A percentile compares a stretch with the other conserved stretches of the same genome.
Conservation (phyloP, 2,329 filamentous ascomycete genomes). For the Neonectria sp. region DNA sequence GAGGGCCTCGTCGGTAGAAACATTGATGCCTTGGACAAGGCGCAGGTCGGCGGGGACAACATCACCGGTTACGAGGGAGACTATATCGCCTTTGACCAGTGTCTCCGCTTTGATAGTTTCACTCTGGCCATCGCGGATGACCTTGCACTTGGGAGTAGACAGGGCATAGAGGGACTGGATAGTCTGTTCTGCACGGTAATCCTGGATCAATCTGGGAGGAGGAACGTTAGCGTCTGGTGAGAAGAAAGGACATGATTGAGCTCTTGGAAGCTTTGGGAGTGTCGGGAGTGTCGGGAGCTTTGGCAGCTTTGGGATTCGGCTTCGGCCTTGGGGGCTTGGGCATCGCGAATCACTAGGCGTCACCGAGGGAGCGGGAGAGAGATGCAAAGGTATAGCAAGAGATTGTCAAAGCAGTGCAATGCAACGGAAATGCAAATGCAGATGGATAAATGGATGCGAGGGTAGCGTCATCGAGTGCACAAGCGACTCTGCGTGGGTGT, state of each 20-base stretch:
- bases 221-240: conserved; percentile 47
- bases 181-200: conserved; percentile 73
- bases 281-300: conserved; percentile 21
- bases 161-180: conserved; percentile 73
- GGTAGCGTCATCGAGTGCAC: conserved; percentile 30
- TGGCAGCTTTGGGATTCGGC: conserved; percentile 48
- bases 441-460: conserved; percentile 30
- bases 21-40: conserved; percentile 77
- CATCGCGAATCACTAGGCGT: conserved; percentile 47
- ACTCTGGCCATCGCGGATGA: conserved; percentile 67
- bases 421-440: conserved; percentile 6
- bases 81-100: conserved; percentile 77
- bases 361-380: conserved; percentile 42
- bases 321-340: conserved; percentile 48
- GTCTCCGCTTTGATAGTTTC: conserved; percentile 68
- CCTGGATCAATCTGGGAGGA: conserved; percentile 67
- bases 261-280: conserved; percentile 47
- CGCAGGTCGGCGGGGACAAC: conserved; percentile 80
- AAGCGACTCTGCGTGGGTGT: conserved; percentile 8
- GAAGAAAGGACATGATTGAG: conserved; percentile 29
- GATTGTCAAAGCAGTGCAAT: conserved; percentile 34
- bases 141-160: conserved; percentile 72
- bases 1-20: conserved; percentile 82
- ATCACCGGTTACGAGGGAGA: conserved; percentile 74
- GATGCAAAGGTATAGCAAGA: conserved; percentile 41